A percentile compares a stretch with the other conserved stretches of the same genome.
phyloP scores from a whole-genome alignment of 176 grass and related monocot genomes.

The Raddia distichophylla region DNA sequence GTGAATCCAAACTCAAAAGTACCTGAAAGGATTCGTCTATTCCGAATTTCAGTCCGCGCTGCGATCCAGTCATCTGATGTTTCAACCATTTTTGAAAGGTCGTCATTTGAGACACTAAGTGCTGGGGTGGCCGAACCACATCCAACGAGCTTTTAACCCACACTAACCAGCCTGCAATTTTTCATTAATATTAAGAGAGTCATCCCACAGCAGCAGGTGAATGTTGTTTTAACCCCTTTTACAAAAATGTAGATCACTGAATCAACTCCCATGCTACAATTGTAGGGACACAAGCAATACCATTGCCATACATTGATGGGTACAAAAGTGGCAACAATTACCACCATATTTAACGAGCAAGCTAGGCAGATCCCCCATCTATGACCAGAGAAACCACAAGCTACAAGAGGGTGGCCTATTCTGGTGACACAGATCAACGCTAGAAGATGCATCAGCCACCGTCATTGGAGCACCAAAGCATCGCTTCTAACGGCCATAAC shows the following conservation, averaged over 20 bases:
- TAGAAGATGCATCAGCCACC: background rate
- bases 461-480: background rate
- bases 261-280: slow-evolving; percentile 14
- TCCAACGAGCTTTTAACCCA: slow-evolving; percentile 83
- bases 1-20: slow-evolving; percentile 1
- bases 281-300: slow-evolving; percentile 14
- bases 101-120: slow-evolving; percentile 73
- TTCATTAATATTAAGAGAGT: slow-evolving; percentile 29
- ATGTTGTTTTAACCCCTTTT: background rate
- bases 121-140: slow-evolving; percentile 73
- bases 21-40: slow-evolving; percentile 87
- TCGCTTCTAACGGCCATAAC: background rate
- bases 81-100: slow-evolving; percentile 89
- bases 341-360: slow-evolving; percentile 34
- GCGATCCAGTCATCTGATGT: slow-evolving; percentile 97
- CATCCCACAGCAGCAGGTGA: background rate
- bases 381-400: slow-evolving; percentile 1
- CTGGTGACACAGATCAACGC: background rate
- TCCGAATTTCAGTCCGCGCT: slow-evolving; percentile 84
- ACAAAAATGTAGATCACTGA: slow-evolving; percentile 3
- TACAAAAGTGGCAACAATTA: slow-evolving; percentile 36
- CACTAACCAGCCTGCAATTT: slow-evolving; percentile 63
- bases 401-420: slow-evolving; percentile 28
- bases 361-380: background rate
- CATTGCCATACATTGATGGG: background rate